Evolutionary conservation across 225 moss, liverwort and hornwort species (phyloP).

Genomic region (Antitrichia curtipendula): DNA sequence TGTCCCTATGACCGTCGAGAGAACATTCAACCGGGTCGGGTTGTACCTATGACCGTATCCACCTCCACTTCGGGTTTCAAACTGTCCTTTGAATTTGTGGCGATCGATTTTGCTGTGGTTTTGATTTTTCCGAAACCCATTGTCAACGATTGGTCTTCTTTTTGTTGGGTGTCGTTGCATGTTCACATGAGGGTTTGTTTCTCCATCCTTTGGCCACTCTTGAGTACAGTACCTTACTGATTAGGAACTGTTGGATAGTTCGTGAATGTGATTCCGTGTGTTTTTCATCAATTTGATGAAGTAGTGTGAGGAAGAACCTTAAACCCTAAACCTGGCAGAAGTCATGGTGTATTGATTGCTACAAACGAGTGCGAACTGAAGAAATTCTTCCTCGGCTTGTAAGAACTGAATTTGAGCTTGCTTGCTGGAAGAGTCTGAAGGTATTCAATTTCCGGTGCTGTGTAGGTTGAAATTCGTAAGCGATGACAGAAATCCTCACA

Average conservation of each 20-base stretch:
- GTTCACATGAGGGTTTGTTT: neutral
- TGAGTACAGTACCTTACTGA: neutral
- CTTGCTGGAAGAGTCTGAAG: neutral
- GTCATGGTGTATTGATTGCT: neutral
- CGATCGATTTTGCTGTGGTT: neutral
- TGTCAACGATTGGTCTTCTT: neutral
- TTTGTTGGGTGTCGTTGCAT: neutral
- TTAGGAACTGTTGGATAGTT: neutral
- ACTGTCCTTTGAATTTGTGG: neutral
- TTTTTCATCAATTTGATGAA: neutral
- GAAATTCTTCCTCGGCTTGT: neutral
- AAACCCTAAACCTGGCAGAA: neutral
- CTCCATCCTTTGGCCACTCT: neutral
- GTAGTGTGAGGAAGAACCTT: neutral
- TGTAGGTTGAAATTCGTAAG: neutral
- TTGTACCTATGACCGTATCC: neutral
- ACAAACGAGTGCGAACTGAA: neutral
- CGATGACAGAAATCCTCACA: constrained; percentile 15
- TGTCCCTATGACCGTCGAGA: neutral
- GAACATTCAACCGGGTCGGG: neutral
- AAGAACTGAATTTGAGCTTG: neutral
- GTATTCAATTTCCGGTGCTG: neutral
- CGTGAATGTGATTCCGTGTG: neutral
- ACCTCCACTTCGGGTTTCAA: neutral
- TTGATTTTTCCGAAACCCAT: neutral